Conservation (phyloP, 2,329 filamentous ascomycete species). For the Aspergillus japonicus region DNA sequence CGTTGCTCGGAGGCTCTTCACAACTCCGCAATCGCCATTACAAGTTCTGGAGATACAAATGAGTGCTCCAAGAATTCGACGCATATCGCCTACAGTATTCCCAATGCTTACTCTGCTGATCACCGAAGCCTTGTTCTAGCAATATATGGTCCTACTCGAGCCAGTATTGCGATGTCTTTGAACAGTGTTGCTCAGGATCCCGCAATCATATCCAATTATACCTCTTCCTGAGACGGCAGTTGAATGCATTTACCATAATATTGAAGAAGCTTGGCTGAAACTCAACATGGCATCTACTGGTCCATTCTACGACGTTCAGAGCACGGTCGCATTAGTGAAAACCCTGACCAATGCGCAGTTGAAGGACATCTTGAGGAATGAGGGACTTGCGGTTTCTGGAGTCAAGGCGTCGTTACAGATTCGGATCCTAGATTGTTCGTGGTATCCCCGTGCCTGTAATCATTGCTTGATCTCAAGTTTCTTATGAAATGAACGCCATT, state of each 20-base stretch:
- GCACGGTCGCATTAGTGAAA: conserved; percentile 50
- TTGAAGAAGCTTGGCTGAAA: background rate
- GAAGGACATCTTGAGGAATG: conserved; percentile 71
- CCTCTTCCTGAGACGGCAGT: conserved; percentile 20
- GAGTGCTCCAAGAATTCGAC: background rate
- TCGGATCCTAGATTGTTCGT: conserved; percentile 76
- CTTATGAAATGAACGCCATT: background rate
- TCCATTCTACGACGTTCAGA: conserved; percentile 41
- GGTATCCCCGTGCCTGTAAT: conserved; percentile 6
- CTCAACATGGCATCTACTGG: conserved; percentile 39
- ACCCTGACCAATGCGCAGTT: conserved; percentile 65
- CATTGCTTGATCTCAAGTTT: background rate
- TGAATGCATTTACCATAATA: conserved; percentile 7
- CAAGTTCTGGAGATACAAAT: background rate
- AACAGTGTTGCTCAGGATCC: conserved; percentile 19
- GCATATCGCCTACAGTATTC: background rate
- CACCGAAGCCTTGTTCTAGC: background rate
- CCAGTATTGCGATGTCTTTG: conserved; percentile 31
- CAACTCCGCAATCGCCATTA: conserved; percentile 19
- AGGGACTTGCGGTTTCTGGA: conserved; percentile 74
- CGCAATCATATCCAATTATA: conserved; percentile 23
- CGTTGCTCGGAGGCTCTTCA: conserved; percentile 18
- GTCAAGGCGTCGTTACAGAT: conserved; percentile 80
- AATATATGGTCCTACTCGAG: background rate
- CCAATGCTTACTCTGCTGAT: background rate